A percentile compares a stretch with the other conserved stretches of the same genome.
Evolutionary conservation across 1,139 yeast species (phyloP).

Genomic region (Geotrichum carabidarum): DNA sequence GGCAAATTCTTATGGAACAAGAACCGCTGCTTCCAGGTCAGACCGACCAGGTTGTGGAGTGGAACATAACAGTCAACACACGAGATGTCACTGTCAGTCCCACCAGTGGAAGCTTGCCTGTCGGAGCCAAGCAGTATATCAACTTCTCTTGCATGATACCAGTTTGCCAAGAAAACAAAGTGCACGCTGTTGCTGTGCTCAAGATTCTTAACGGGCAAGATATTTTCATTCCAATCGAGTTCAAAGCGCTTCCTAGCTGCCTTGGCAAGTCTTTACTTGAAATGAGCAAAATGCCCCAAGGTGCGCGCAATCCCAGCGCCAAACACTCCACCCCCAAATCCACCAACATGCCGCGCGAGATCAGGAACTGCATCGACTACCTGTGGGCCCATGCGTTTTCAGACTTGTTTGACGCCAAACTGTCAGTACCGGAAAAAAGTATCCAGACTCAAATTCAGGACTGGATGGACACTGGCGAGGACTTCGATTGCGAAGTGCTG

Average conservation of each 20-base stretch:
- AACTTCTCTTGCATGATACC: constrained; percentile 19
- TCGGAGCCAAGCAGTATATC: constrained; percentile 29
- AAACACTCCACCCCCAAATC: constrained; percentile 19
- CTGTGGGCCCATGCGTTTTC: constrained; percentile 29
- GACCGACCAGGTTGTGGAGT: constrained; percentile 18
- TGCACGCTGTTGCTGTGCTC: constrained; percentile 31
- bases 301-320: constrained; percentile 30
- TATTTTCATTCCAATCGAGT: constrained; percentile 34
- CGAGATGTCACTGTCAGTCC: constrained; percentile 23
- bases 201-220: constrained; percentile 35
- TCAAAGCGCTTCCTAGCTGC: constrained; percentile 32
- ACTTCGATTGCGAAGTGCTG: constrained; percentile 35
- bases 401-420: constrained; percentile 23
- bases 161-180: constrained; percentile 20
- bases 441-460: constrained; percentile 33
- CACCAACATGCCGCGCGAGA: constrained; percentile 34
- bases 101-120: constrained; percentile 27
- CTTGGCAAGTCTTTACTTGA: constrained; percentile 34
- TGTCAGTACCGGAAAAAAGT: constrained; percentile 17
- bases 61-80: constrained; percentile 21
- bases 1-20: constrained; percentile 16
- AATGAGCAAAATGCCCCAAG: constrained; percentile 31
- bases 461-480: constrained; percentile 36
- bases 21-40: constrained; percentile 9
- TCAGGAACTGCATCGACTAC: constrained; percentile 38